Base-by-base conservation (phyloP, 805 yeast species). In the Candida vaughaniae region DNA sequence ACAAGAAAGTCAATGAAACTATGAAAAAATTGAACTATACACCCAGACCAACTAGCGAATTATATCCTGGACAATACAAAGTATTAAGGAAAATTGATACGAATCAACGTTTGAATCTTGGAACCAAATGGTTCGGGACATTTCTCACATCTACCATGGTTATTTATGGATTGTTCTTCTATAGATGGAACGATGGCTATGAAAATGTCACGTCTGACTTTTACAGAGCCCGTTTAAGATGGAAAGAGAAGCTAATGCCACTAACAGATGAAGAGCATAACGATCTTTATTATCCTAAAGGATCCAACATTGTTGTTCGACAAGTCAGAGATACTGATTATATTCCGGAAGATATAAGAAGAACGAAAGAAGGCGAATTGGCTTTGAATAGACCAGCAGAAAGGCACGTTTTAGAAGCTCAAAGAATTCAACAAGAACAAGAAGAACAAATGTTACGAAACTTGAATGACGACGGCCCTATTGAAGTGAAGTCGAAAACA, bases 131-230 rank as follows among this genome's bases (percentile, higher is more conserved):
- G 56, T 71, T 82, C 16, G 80, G 82, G 0, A 69, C 71, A 26
- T 51, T 74, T 6, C 48, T 78, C 22, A 73, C 77, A 6, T 63
- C 68, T 22, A 69, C 75, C 0, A 58, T 82, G 6, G 59, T 76
- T 17, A 54, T 75, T 1, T 82, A 80, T 49, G 78, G 80, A 16
- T 73, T 83, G 2, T 87, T 87, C 55, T 80, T 85, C 61, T 76
- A 81, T 56, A 66, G 88, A 35, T 86, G 95, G 95, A 85, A 87
- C 52, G 93, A 86, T 41, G 89, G 89, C 3, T 75, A 76, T 45
- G 91, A 86, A 39, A 81, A 86, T 51, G 78, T 83, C 6, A 79
- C 86, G 60, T 73, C 87, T 9, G 78, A 74, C 27, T 78, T 84
- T 33, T 79, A 85, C 56, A 60, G 91, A 33, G 56, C 69, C 17